Percentiles rank a stretch among this genome's conserved stretches.
Evolutionary conservation across 495 filamentous ascomycete species (phyloP).

Genomic region (Aspergillus cavernicola): DNA sequence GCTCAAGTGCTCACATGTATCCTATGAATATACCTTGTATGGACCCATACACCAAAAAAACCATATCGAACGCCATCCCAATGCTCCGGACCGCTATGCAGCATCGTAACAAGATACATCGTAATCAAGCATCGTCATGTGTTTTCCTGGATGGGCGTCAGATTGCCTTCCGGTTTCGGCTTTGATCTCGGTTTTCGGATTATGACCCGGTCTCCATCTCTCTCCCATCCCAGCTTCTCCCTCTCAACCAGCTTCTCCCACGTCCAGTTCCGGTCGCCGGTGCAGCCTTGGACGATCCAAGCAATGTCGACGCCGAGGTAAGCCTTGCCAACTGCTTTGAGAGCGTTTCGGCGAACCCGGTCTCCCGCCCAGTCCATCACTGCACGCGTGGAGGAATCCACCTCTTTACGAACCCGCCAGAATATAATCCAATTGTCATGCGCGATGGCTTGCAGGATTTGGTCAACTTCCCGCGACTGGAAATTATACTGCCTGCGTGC

Average conservation of each 20-base stretch:
- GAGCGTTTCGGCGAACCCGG: conserved; percentile 61
- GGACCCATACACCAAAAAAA: background rate
- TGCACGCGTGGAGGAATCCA: conserved; percentile 70
- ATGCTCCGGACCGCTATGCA: conserved; percentile 14
- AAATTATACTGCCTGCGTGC: conserved; percentile 50
- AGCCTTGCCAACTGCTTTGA: conserved; percentile 78
- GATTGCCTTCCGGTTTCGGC: conserved; percentile 24
- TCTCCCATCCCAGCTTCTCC: conserved; percentile 77
- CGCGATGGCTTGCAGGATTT: conserved; percentile 64
- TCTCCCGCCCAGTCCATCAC: conserved; percentile 79
- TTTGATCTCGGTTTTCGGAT: conserved; percentile 59
- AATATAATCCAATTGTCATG: conserved; percentile 81
- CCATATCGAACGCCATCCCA: conserved; percentile 14
- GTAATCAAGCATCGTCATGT: conserved; percentile 5
- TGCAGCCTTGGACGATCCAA: conserved; percentile 43
- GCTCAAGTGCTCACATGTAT: too few species aligned
- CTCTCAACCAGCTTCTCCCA: conserved; percentile 67
- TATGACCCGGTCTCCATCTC: conserved; percentile 62
- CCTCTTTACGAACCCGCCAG: conserved; percentile 62
- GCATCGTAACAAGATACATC: background rate
- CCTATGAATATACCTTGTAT: conserved; percentile 17
- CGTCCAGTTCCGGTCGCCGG: conserved; percentile 58
- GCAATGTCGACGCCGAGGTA: conserved; percentile 68
- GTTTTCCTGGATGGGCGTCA: conserved; percentile 19
- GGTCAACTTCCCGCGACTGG: conserved; percentile 58